These are phyloP conservation scores for Russula emetica DNA, from an alignment of 768 basidiomycete species.

Conservation along the genomic window DNA sequence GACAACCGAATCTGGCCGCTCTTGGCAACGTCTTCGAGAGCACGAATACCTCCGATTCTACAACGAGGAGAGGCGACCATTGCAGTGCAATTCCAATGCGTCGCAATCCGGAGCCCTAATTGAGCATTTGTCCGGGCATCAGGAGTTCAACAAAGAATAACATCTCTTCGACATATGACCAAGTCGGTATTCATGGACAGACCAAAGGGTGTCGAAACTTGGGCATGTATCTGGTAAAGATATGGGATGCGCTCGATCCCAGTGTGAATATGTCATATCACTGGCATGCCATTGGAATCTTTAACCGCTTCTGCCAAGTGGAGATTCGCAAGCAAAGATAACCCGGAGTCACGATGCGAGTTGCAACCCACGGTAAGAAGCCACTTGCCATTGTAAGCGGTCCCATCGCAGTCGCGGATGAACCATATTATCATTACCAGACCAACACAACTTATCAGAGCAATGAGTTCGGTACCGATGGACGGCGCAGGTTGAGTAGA, in stretches of 20 bases:
- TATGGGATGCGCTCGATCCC: not conserved
- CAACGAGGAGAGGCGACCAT: no score
- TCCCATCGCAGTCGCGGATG: not conserved
- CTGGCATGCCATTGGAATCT: not conserved
- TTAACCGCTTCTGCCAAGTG: not conserved
- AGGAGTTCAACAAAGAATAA: no score
- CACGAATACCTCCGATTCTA: no score
- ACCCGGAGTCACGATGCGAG: not conserved
- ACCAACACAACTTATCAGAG: not conserved
- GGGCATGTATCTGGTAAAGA: not conserved
- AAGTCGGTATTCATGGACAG: no score
- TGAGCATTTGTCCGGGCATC: no score
- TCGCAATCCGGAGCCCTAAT: no score
- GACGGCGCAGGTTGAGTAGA: not conserved
- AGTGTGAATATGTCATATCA: not conserved
- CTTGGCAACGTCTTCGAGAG: no score
- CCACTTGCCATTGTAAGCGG: not conserved
- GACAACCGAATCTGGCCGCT: no score
- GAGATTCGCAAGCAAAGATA: not conserved
- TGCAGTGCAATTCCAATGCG: no score
- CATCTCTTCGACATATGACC: no score
- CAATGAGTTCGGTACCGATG: not conserved
- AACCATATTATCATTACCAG: not conserved
- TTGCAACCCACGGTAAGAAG: not conserved
- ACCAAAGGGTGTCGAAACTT: no score